phyloP scores from a whole-genome alignment of 805 yeast genomes.

The Candida orba region DNA sequence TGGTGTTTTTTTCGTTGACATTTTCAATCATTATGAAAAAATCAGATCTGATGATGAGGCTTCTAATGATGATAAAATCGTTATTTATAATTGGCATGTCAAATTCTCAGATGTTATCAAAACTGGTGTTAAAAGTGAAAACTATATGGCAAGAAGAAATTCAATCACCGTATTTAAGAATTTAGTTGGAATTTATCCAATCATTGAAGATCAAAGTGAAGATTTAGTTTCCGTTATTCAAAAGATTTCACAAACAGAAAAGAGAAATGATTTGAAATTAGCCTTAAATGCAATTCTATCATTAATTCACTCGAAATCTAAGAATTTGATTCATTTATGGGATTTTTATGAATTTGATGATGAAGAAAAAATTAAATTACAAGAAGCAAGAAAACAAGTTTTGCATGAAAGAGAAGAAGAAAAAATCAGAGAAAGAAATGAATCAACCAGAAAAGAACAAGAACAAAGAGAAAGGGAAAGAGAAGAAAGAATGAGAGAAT shows the following conservation, averaged over 20 bases:
- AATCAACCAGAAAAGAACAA: conserved; percentile 3
- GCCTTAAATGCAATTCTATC: conserved; percentile 70
- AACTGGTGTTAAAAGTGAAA: conserved; percentile 30
- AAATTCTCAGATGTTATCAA: conserved; percentile 30
- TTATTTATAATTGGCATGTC: conserved; percentile 49
- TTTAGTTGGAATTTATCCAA: conserved; percentile 56
- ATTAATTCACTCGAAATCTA: conserved; percentile 48
- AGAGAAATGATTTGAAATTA: conserved; percentile 72
- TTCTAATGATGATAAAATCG: conserved; percentile 26
- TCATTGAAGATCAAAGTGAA: conserved; percentile 59
- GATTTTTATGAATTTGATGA: conserved; percentile 48
- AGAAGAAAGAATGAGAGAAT: conserved; percentile 11
- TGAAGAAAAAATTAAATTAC: conserved; percentile 30
- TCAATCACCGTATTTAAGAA: conserved; percentile 71
- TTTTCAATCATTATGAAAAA: conserved; percentile 41
- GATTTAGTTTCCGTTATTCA: conserved; percentile 40
- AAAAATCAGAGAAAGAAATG: conserved; percentile 1
- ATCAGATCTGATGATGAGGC: conserved; percentile 32
- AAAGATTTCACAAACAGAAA: conserved; percentile 42
- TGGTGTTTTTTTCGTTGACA: conserved; percentile 61
- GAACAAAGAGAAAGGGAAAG: conserved; percentile 10
- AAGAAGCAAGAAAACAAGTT: conserved; percentile 6
- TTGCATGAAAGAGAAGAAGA: conserved; percentile 11
- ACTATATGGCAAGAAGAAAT: conserved; percentile 76
- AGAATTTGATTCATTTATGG: conserved; percentile 44